A percentile compares a stretch with the other conserved stretches of the same genome.
Conservation (phyloP, 2,329 filamentous ascomycete genomes). For the Alternaria sp. region DNA sequence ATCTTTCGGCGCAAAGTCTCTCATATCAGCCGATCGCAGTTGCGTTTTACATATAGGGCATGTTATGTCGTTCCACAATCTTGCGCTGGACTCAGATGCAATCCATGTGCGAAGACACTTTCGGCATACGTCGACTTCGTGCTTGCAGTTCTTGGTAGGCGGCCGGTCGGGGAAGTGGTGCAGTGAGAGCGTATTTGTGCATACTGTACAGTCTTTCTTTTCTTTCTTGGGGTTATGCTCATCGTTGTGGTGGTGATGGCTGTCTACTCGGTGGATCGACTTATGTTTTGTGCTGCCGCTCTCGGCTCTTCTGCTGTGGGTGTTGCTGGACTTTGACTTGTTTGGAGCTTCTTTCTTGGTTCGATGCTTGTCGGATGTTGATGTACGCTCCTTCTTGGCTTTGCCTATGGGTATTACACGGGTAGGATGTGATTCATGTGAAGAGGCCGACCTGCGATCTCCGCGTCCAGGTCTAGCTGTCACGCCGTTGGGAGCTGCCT, state of each 20-base stretch:
- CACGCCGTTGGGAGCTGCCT: background rate
- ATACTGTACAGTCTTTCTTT: conserved; percentile 41
- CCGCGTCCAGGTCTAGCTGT: background rate
- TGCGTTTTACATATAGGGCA: conserved; percentile 58
- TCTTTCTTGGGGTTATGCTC: background rate
- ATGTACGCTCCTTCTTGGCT: background rate
- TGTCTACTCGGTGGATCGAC: background rate
- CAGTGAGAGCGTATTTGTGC: conserved; percentile 38
- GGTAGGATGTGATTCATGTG: background rate
- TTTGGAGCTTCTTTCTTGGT: background rate
- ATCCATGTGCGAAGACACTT: conserved; percentile 51
- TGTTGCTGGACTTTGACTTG: background rate
- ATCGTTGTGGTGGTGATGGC: background rate
- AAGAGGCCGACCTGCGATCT: background rate
- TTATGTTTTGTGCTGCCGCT: background rate
- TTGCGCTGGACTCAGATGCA: conserved; percentile 41
- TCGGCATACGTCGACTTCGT: conserved; percentile 43
- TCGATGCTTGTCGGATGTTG: background rate
- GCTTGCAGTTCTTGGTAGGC: conserved; percentile 44
- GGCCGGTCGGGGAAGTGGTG: conserved; percentile 40
- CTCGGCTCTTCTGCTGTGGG: background rate
- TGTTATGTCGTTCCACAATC: conserved; percentile 55
- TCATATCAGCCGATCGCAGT: conserved; percentile 55
- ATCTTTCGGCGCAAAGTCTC: conserved; percentile 47
- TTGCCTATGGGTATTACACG: background rate